Evolutionary conservation across 768 basidiomycete genomes (phyloP).

Genomic region (Lactarius indigo): DNA sequence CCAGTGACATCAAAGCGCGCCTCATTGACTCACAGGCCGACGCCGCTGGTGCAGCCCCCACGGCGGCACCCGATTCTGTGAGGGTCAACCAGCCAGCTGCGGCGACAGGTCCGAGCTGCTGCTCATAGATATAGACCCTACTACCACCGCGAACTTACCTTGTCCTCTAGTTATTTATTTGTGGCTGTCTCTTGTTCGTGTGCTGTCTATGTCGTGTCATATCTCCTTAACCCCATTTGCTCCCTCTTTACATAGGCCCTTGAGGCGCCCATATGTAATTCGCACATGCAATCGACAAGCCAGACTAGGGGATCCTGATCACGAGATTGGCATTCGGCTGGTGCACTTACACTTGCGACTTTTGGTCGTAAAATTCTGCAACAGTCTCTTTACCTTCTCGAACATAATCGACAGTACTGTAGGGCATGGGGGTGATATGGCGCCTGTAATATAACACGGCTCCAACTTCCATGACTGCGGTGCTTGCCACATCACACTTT

Average conservation of each 20-base stretch:
- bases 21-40: constrained; percentile 92
- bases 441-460: background rate
- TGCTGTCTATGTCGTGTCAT: constrained; percentile 9
- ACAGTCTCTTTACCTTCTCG: background rate
- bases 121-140: constrained; percentile 33
- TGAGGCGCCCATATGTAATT: constrained; percentile 30
- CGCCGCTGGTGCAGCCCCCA: constrained; percentile 37
- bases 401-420: background rate
- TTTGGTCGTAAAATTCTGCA: background rate
- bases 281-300: constrained; percentile 33
- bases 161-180: constrained; percentile 16
- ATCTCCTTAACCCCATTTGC: constrained; percentile 5
- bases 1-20: constrained; percentile 94
- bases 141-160: background rate
- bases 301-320: background rate
- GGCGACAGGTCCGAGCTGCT: constrained; percentile 42
- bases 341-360: background rate
- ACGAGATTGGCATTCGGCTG: background rate
- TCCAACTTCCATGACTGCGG: background rate
- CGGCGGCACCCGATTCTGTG: constrained; percentile 52
- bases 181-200: constrained; percentile 2
- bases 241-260: constrained; percentile 9
- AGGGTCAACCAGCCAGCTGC: constrained; percentile 58
- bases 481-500: background rate
- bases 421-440: background rate